Evolutionary conservation across 1,284 basidiomycete genomes (phyloP).

Genomic region (Irpex sp.): DNA sequence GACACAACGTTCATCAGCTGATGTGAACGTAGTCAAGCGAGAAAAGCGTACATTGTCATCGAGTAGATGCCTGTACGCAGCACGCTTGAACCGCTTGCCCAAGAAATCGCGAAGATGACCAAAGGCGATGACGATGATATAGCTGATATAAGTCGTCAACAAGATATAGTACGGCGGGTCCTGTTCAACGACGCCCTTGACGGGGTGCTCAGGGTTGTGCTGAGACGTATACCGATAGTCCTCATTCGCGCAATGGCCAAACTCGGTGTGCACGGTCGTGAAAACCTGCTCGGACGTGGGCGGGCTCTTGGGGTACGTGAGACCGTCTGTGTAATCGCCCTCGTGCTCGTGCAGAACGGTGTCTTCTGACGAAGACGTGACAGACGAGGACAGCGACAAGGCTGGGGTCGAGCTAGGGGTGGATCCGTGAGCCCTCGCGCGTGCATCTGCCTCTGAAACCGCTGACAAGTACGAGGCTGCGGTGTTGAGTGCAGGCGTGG

Average conservation of each 20-base stretch:
- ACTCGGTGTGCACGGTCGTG: slow-evolving; percentile 76
- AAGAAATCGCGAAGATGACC: slow-evolving; percentile 95
- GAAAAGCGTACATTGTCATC: slow-evolving; percentile 64
- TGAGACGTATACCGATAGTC: slow-evolving; percentile 62
- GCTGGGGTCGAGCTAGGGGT: slow-evolving; percentile 56
- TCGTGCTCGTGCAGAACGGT: slow-evolving; percentile 48
- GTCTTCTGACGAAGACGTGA: slow-evolving; percentile 60
- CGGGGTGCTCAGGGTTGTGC: slow-evolving; percentile 46
- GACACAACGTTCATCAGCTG: slow-evolving; percentile 7
- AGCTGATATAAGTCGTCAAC: slow-evolving; percentile 88
- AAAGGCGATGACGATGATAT: slow-evolving; percentile 82
- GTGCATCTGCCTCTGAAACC: slow-evolving; percentile 62
- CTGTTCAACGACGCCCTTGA: slow-evolving; percentile 53
- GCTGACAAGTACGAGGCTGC: slow-evolving; percentile 71
- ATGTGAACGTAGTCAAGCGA: slow-evolving; percentile 5
- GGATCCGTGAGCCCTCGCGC: slow-evolving; percentile 38
- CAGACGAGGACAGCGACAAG: slow-evolving; percentile 63
- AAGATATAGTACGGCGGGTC: slow-evolving; percentile 90
- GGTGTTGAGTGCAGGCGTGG: slow-evolving; percentile 45
- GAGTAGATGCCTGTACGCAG: slow-evolving; percentile 77
- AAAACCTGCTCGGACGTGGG: slow-evolving; percentile 75
- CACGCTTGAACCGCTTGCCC: slow-evolving; percentile 78
- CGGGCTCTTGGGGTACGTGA: slow-evolving; percentile 52
- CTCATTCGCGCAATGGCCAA: slow-evolving; percentile 77
- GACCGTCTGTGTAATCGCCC: slow-evolving; percentile 44